These are phyloP conservation scores for Calonectria hawksworthii DNA, from an alignment of 2,329 filamentous ascomycete genomes.

Conservation along the genomic window DNA sequence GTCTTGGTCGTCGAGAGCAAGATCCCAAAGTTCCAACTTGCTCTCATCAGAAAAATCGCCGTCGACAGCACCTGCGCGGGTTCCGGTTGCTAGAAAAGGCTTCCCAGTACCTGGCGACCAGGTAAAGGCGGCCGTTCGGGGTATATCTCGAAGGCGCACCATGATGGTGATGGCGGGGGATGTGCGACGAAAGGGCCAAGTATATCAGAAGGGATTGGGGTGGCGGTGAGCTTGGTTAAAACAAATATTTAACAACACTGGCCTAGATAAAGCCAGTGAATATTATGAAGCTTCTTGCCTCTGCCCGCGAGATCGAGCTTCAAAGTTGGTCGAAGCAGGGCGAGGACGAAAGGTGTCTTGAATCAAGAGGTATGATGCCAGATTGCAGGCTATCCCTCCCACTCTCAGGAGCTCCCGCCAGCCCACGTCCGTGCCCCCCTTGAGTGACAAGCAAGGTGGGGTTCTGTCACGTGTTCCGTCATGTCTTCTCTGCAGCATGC, in stretches of 20 bases:
- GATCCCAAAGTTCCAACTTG: constrained; percentile 95
- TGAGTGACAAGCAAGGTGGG: constrained; percentile 42
- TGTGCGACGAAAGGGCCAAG: constrained; percentile 43
- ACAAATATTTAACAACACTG: constrained; percentile 37
- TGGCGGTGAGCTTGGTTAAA: constrained; percentile 32
- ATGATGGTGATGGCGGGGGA: constrained; percentile 67
- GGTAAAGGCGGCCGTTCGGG: constrained; percentile 95
- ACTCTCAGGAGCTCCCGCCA: constrained; percentile 49
- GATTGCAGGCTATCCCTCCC: constrained; percentile 56
- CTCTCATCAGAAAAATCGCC: constrained; percentile 98
- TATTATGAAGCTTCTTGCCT: constrained; percentile 43
- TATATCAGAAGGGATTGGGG: constrained; percentile 38
- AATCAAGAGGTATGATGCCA: constrained; percentile 58
- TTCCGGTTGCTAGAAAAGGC: constrained; percentile 92
- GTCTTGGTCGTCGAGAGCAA: constrained; percentile 82
- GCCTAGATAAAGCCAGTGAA: constrained; percentile 35
- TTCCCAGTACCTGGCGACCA: constrained; percentile 88
- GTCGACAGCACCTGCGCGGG: constrained; percentile 93
- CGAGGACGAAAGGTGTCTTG: constrained; percentile 43
- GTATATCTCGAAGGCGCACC: constrained; percentile 97
- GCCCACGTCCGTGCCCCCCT: constrained; percentile 44
- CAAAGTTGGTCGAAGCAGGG: constrained; percentile 41
- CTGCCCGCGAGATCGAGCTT: constrained; percentile 49
- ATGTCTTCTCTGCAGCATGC: constrained; percentile 1
- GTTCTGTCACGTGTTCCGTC: constrained; percentile 46